Evolutionary conservation across 2,329 filamentous ascomycete genomes (phyloP).

Genomic region (Cladophialophora chaetospira): DNA sequence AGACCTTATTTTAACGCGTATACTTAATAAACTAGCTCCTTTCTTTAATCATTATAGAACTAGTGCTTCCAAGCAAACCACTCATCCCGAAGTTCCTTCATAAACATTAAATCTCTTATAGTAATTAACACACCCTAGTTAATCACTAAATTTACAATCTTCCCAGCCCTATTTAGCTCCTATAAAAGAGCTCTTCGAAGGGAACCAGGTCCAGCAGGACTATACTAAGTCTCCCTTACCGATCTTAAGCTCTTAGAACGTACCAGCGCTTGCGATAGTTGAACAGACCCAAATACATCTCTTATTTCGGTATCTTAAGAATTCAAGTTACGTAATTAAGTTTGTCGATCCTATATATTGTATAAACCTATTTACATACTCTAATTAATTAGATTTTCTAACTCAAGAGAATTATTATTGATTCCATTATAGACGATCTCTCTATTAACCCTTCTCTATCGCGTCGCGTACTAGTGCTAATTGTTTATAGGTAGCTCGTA

Average conservation of each 20-base stretch:
- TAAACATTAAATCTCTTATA: neutral
- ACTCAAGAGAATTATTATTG: neutral
- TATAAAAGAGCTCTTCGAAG: neutral
- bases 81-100: neutral
- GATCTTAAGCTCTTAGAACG: too few relatives aligned
- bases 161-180: neutral
- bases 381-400: neutral
- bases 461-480: neutral
- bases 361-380: neutral
- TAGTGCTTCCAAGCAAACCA: neutral
- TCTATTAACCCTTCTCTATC: too few relatives aligned
- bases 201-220: neutral
- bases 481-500: neutral
- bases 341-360: neutral
- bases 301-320: neutral
- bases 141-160: neutral
- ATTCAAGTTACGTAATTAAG: neutral
- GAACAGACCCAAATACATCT: neutral
- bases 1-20: neutral
- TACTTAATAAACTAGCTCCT: neutral
- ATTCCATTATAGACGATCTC: neutral
- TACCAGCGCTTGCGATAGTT: neutral
- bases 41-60: neutral
- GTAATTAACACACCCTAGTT: neutral
- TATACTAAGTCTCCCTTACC: neutral